Conservation (phyloP, 768 basidiomycete genomes). For the Lactarius indigo region DNA sequence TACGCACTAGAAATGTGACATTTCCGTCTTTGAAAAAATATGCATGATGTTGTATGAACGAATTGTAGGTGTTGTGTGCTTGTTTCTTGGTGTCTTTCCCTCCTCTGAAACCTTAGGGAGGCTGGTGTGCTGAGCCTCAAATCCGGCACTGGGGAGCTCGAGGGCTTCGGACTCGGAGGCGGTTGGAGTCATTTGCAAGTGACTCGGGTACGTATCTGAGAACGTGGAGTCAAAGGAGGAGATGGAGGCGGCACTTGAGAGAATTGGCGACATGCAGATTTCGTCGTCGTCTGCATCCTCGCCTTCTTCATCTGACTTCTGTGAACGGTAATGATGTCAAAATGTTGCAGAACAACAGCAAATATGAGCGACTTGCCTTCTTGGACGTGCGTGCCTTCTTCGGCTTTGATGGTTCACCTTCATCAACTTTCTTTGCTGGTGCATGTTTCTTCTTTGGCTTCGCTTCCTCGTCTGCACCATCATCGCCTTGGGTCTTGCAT, state of each 20-base stretch:
- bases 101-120: not conserved
- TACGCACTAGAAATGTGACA: conserved; percentile 18
- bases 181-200: not conserved
- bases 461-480: conserved; percentile 40
- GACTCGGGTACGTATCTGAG: not conserved
- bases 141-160: not conserved
- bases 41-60: conserved; percentile 7
- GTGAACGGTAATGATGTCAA: conserved; percentile 14
- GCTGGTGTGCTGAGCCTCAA: not conserved
- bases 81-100: not conserved
- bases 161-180: not conserved
- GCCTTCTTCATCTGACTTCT: conserved; percentile 33
- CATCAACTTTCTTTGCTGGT: conserved; percentile 32
- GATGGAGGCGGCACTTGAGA: not conserved
- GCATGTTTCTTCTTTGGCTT: conserved; percentile 30
- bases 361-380: conserved; percentile 22
- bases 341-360: not conserved
- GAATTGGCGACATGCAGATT: not conserved
- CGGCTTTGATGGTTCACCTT: conserved; percentile 35
- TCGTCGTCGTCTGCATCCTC: conserved; percentile 34
- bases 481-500: conserved; percentile 47
- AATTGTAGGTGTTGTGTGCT: not conserved
- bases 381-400: conserved; percentile 32
- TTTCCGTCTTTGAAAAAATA: conserved; percentile 23
- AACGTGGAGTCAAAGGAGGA: conserved; percentile 9